A percentile compares a stretch with the other conserved stretches of the same genome.
phyloP scores from a whole-genome alignment of 2,329 filamentous ascomycete genomes.

The Hymenoscyphus fraxineus region DNA sequence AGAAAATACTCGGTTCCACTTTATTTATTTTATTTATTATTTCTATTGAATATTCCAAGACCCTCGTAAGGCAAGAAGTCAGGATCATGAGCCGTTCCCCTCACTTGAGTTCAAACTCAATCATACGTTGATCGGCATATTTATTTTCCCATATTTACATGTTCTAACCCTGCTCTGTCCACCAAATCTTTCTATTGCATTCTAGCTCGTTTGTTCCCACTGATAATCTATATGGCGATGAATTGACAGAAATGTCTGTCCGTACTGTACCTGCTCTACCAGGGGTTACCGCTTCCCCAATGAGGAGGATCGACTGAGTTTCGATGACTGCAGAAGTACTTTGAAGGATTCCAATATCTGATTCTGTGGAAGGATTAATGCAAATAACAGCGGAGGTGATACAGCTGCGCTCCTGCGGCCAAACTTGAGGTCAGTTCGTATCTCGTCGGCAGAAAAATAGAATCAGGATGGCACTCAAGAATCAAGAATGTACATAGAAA shows the following conservation, averaged over 20 bases:
- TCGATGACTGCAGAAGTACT: conserved; percentile 24
- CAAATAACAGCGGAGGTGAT: conserved; percentile 28
- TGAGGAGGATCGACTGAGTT: conserved; percentile 15
- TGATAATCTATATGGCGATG: conserved; percentile 21
- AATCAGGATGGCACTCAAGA: background rate
- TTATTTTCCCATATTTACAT: conserved; percentile 17
- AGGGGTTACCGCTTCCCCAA: conserved; percentile 23
- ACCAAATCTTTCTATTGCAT: conserved; percentile 15
- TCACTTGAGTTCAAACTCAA: conserved; percentile 17
- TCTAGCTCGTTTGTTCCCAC: conserved; percentile 19
- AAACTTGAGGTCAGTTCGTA: background rate
- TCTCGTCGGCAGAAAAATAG: background rate
- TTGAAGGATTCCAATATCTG: conserved; percentile 20
- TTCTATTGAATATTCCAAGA: background rate
- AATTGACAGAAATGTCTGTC: conserved; percentile 17
- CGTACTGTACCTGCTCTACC: conserved; percentile 1
- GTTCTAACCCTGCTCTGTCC: conserved; percentile 15
- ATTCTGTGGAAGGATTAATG: conserved; percentile 26
- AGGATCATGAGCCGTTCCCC: background rate
- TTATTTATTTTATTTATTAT: background rate
- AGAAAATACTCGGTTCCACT: background rate
- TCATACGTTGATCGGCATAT: conserved; percentile 12
- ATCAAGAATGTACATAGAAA: background rate
- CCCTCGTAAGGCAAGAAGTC: background rate
- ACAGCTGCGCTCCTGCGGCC: conserved; percentile 20